These are phyloP conservation scores for Hibiscus syriacus DNA, from an alignment of 345 rosid species.

Conservation along the genomic window DNA sequence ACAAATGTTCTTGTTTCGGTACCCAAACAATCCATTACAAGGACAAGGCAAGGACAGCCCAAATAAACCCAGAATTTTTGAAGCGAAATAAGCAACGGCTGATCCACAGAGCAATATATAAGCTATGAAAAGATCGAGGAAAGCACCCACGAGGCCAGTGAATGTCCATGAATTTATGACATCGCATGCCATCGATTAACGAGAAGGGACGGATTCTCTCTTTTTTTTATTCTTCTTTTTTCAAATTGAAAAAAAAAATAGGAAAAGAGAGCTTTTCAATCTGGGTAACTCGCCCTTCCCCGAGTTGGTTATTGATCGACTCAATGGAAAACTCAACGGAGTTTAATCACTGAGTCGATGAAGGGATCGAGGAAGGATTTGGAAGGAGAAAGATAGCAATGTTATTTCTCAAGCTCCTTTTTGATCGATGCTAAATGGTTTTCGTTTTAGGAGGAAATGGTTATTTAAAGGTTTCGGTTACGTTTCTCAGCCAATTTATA, in stretches of 20 bases:
- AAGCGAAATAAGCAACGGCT: constrained; percentile 33
- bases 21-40: constrained; percentile 47
- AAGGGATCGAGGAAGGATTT: background rate
- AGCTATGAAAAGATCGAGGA: constrained; percentile 47
- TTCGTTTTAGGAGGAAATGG: background rate
- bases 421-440: background rate
- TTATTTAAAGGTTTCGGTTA: background rate
- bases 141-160: constrained; percentile 46
- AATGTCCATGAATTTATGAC: constrained; percentile 52
- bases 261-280: background rate
- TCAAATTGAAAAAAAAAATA: background rate
- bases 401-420: background rate
- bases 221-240: too few relatives aligned
- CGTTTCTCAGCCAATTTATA: too few relatives aligned
- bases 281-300: constrained; percentile 1
- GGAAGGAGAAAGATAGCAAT: background rate
- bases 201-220: background rate
- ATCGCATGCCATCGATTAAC: constrained; percentile 31
- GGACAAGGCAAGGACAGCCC: constrained; percentile 55
- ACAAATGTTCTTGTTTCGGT: constrained; percentile 26
- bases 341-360: background rate
- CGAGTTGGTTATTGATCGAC: background rate
- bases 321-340: background rate
- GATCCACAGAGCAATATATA: constrained; percentile 47
- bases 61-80: constrained; percentile 45